Conservation (phyloP, 176 grass and related monocot genomes). For the Phoenix roebelenii region DNA sequence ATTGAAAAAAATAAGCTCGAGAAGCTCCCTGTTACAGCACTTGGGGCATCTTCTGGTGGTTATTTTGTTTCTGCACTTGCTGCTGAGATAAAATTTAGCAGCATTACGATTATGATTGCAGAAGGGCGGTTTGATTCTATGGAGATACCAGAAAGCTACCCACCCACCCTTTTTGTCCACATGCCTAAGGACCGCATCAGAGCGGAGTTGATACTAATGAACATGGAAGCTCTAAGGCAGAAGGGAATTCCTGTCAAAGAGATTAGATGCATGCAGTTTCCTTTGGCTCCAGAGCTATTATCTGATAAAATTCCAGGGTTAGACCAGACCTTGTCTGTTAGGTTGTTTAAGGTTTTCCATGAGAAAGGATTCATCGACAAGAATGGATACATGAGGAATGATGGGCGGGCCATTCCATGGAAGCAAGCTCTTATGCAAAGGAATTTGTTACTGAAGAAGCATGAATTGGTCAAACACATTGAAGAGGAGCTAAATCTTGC, state of each 20-base stretch:
- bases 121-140: slow-evolving; percentile 52
- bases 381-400: slow-evolving; percentile 59
- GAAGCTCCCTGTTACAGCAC: slow-evolving; percentile 43
- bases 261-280: slow-evolving; percentile 46
- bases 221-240: slow-evolving; percentile 35
- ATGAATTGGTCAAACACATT: slow-evolving; percentile 61
- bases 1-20: slow-evolving; percentile 39
- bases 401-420: slow-evolving; percentile 58
- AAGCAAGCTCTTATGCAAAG: slow-evolving; percentile 40
- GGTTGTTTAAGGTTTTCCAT: slow-evolving; percentile 41
- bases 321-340: slow-evolving; percentile 26
- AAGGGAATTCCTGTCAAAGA: slow-evolving; percentile 44
- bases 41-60: slow-evolving; percentile 78
- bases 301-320: slow-evolving; percentile 44
- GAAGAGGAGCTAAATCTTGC: slow-evolving; percentile 90
- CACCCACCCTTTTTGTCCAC: slow-evolving; percentile 84
- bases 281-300: slow-evolving; percentile 39
- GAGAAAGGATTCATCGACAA: slow-evolving; percentile 58
- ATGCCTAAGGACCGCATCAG: slow-evolving; percentile 59
- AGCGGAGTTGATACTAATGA: slow-evolving; percentile 27
- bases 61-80: slow-evolving; percentile 82
- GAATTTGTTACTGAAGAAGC: slow-evolving; percentile 53
- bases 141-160: slow-evolving; percentile 40
- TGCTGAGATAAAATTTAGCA: slow-evolving; percentile 47
- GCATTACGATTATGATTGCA: slow-evolving; percentile 68